phyloP scores from a whole-genome alignment of 257 asterid genomes.

The Primulina tabacum region DNA sequence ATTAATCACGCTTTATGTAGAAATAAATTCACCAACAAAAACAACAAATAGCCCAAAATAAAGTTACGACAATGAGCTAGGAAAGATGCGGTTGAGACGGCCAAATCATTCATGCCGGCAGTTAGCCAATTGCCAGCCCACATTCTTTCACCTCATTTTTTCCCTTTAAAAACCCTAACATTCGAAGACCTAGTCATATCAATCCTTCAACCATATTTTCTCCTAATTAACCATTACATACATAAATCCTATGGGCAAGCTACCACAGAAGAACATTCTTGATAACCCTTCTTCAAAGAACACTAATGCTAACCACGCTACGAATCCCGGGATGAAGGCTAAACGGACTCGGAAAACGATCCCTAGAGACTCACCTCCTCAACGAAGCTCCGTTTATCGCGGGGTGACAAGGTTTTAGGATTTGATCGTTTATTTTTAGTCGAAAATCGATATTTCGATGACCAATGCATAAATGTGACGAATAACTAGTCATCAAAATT shows the following conservation, averaged over 20 bases:
- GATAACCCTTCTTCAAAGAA: constrained; percentile 26
- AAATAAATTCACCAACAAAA: neutral
- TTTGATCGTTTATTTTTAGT: neutral
- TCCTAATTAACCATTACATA: constrained; percentile 12
- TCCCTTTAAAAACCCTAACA: constrained; percentile 56
- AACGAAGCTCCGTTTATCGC: constrained; percentile 75
- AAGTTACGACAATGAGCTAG: constrained; percentile 41
- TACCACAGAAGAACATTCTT: constrained; percentile 40
- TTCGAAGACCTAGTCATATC: constrained; percentile 57
- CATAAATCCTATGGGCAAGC: constrained; percentile 49
- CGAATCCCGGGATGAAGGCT: constrained; percentile 36
- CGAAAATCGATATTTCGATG: neutral
- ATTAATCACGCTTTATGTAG: neutral
- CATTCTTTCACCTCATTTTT: neutral
- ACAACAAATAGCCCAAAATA: constrained; percentile 36
- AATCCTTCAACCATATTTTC: neutral
- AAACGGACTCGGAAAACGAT: constrained; percentile 78
- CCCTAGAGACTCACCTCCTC: constrained; percentile 82
- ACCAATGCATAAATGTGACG: neutral
- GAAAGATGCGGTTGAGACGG: constrained; percentile 49
- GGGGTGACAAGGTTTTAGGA: constrained; percentile 67
- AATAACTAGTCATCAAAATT: no score
- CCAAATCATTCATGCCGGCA: constrained; percentile 58
- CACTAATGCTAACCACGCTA: constrained; percentile 23
- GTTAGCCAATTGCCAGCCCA: constrained; percentile 46